Percentiles rank a stretch among this genome's conserved stretches.
phyloP scores from a whole-genome alignment of 2,329 filamentous ascomycete genomes.

The Ascochyta lentis region DNA sequence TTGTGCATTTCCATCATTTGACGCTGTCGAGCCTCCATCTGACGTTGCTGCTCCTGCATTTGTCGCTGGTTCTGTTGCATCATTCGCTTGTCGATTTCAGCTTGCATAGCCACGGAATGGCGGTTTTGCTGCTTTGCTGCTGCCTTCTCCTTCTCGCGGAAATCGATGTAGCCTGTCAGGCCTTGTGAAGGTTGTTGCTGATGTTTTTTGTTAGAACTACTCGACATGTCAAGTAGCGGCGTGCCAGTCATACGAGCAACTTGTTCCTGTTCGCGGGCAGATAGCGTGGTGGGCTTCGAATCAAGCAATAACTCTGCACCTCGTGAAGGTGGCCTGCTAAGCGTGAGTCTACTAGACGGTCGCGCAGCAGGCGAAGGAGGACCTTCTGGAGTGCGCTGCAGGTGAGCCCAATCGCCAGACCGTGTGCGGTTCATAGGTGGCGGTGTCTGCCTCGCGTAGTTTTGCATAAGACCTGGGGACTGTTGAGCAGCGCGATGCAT shows the following conservation, averaged over 20 bases:
- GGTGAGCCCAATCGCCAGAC: slow-evolving; percentile 55
- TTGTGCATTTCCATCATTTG: slow-evolving; percentile 38
- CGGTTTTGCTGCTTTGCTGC: slow-evolving; percentile 43
- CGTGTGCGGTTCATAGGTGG: slow-evolving; percentile 53
- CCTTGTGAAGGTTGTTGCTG: slow-evolving; percentile 57
- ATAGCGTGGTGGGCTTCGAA: slow-evolving; percentile 68
- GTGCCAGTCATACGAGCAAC: slow-evolving; percentile 82
- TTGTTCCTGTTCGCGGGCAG: slow-evolving; percentile 86
- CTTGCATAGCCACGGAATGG: slow-evolving; percentile 42
- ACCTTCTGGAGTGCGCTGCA: slow-evolving; percentile 40
- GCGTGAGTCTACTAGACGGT: slow-evolving; percentile 39
- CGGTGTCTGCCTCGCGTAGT: slow-evolving; percentile 63
- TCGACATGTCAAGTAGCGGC: slow-evolving; percentile 73
- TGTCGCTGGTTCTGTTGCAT: slow-evolving; percentile 42
- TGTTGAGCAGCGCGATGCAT: slow-evolving; percentile 71
- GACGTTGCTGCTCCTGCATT: slow-evolving; percentile 38
- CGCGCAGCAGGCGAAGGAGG: slow-evolving; percentile 30
- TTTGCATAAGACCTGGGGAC: slow-evolving; percentile 50
- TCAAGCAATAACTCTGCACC: slow-evolving; percentile 62
- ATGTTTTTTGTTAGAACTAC: slow-evolving; percentile 52
- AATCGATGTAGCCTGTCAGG: slow-evolving; percentile 79
- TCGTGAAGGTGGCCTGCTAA: slow-evolving; percentile 61
- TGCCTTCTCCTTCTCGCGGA: slow-evolving; percentile 75
- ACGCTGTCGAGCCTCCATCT: slow-evolving; percentile 32
- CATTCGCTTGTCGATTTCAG: slow-evolving; percentile 46